A percentile compares a stretch with the other conserved stretches of the same genome.
Conservation (phyloP, 148 eudicot species). For the Chenopodium album region DNA sequence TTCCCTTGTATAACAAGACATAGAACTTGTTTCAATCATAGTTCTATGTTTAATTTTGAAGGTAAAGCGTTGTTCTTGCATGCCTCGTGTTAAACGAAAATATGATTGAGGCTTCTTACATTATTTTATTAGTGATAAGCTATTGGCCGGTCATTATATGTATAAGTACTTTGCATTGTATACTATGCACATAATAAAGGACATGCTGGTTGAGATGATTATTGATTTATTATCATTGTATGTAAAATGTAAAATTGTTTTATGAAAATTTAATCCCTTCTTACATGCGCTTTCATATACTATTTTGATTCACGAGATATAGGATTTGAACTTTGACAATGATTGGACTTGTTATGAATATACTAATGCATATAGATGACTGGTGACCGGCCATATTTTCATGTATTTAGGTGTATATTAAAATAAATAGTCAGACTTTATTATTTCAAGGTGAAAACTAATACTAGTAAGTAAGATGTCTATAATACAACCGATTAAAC, state of each 20-base stretch:
- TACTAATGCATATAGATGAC: too few relatives aligned
- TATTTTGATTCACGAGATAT: neutral
- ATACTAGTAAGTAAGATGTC: too few relatives aligned
- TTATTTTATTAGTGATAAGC: neutral
- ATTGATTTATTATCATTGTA: too few relatives aligned
- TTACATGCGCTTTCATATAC: neutral
- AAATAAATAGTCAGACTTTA: too few relatives aligned
- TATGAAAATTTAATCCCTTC: neutral
- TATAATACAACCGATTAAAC: too few relatives aligned
- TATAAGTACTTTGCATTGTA: neutral
- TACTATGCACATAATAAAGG: neutral
- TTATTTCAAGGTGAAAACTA: too few relatives aligned
- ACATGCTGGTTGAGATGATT: neutral
- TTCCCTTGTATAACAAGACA: conserved; percentile 19
- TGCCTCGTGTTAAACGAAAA: neutral
- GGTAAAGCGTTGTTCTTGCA: conserved; percentile 18
- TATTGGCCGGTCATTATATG: neutral
- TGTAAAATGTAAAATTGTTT: neutral
- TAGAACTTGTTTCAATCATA: conserved; percentile 18
- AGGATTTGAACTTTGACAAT: too few relatives aligned
- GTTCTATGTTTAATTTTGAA: conserved; percentile 30
- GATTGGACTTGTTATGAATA: neutral
- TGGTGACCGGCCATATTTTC: neutral
- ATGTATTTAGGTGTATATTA: too few relatives aligned
- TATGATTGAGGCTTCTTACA: neutral